These are phyloP conservation scores for Cardamine occulta DNA, from an alignment of 345 rosid genomes.

Conservation along the genomic window DNA sequence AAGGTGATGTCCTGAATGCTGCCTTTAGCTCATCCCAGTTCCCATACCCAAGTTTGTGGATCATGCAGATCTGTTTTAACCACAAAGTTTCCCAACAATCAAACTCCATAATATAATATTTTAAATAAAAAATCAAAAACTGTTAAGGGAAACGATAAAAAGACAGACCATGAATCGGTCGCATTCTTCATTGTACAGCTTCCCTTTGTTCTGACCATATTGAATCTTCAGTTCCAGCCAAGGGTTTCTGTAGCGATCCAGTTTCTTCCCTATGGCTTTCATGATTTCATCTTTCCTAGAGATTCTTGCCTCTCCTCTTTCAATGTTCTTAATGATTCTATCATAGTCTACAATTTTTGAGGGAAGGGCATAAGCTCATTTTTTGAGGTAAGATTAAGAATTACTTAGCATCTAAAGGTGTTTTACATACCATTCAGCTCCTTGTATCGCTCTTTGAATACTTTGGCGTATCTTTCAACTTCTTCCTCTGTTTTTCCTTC, in stretches of 20 bases:
- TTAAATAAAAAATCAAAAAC: background rate
- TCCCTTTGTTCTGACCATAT: slow-evolving; percentile 98
- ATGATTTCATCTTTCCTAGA: slow-evolving; percentile 98
- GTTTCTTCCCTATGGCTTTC: slow-evolving; percentile 97
- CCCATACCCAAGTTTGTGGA: slow-evolving; percentile 98
- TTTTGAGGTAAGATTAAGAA: background rate
- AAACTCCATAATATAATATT: background rate
- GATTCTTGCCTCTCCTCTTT: slow-evolving; percentile 96
- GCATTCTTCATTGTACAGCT: slow-evolving; percentile 95
- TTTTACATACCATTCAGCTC: slow-evolving; percentile 71
- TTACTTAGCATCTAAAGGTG: background rate
- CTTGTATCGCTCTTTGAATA: slow-evolving; percentile 88
- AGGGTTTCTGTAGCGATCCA: slow-evolving; percentile 99
- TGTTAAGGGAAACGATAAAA: background rate
- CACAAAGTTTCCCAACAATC: background rate
- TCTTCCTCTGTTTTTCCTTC: slow-evolving; percentile 96
- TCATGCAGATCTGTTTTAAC: slow-evolving; percentile 84
- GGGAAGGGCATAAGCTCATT: background rate
- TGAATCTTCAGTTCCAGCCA: slow-evolving; percentile 99
- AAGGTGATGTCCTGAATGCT: slow-evolving; percentile 86
- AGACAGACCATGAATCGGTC: slow-evolving; percentile 83
- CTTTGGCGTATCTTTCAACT: slow-evolving; percentile 91
- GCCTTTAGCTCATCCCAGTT: slow-evolving; percentile 99
- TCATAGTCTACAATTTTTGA: slow-evolving; percentile 67
- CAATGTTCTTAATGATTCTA: slow-evolving; percentile 96